phyloP scores from a whole-genome alignment of 768 basidiomycete species.

The Hydnum rufescens region DNA sequence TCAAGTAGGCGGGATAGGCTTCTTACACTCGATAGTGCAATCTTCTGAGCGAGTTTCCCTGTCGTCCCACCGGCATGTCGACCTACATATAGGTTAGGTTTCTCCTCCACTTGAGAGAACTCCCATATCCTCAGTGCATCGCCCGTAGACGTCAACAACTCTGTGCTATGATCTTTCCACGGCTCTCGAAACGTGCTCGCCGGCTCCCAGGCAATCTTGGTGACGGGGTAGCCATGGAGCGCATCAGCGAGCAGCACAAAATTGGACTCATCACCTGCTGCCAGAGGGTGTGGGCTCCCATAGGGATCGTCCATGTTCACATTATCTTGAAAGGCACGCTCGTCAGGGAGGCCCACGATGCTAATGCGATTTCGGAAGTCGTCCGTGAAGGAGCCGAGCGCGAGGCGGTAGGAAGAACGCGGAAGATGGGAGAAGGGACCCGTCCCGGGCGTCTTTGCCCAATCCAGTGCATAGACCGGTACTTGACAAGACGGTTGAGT shows the following conservation, averaged over 20 bases:
- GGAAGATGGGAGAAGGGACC: slow-evolving; percentile 33
- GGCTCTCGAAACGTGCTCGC: slow-evolving; percentile 45
- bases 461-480: slow-evolving; percentile 73
- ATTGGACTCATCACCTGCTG: slow-evolving; percentile 25
- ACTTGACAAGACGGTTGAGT: slow-evolving; percentile 25
- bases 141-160: slow-evolving; percentile 82
- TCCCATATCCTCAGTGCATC: slow-evolving; percentile 90
- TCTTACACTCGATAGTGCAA: slow-evolving; percentile 52
- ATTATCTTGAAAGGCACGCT: slow-evolving; percentile 58
- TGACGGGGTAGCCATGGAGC: slow-evolving; percentile 82
- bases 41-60: slow-evolving; percentile 52
- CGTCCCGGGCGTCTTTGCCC: slow-evolving; percentile 66
- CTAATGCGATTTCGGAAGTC: slow-evolving; percentile 69
- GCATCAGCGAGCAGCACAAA: slow-evolving; percentile 73
- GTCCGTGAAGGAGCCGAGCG: slow-evolving; percentile 68
- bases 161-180: slow-evolving; percentile 37
- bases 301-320: slow-evolving; percentile 34
- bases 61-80: slow-evolving; percentile 34
- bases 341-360: slow-evolving; percentile 61
- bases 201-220: slow-evolving; percentile 87
- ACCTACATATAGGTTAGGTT: slow-evolving; percentile 42
- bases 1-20: slow-evolving; percentile 3
- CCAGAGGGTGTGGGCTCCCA: neutral
- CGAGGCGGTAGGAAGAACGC: slow-evolving; percentile 65
- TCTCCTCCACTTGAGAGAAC: slow-evolving; percentile 39